Percentiles rank a stretch among this genome's conserved stretches.
These are phyloP conservation scores for Agrocybe praecox DNA, from an alignment of 768 basidiomycete species.

Conservation along the genomic window DNA sequence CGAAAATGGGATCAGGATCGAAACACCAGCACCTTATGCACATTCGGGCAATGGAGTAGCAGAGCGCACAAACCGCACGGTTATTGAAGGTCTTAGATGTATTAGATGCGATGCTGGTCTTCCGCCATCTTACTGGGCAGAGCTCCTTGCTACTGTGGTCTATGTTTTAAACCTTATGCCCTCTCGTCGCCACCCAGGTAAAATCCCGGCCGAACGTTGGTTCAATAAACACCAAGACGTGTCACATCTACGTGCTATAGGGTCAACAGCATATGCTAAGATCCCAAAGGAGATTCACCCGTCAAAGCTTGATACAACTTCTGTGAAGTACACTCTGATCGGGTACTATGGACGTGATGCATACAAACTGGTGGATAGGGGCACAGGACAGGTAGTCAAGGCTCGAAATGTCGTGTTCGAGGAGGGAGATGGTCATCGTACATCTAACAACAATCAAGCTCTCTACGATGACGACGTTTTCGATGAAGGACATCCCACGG, in stretches of 20 bases:
- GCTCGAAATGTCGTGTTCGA: constrained; percentile 15
- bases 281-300: constrained; percentile 10
- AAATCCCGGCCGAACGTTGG: constrained; percentile 4
- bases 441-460: constrained; percentile 2
- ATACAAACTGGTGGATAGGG: constrained; percentile 12
- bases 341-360: constrained; percentile 9
- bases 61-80: constrained; percentile 4
- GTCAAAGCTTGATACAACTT: constrained; percentile 6
- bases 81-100: constrained; percentile 1
- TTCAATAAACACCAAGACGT: constrained; percentile 5
- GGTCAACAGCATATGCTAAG: constrained; percentile 7
- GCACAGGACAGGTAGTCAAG: constrained; percentile 11
- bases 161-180: constrained; percentile 2
- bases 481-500: background rate
- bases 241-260: constrained; percentile 1
- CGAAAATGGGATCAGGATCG: constrained; percentile 9
- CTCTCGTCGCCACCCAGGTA: constrained; percentile 2
- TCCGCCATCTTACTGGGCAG: constrained; percentile 7
- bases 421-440: constrained; percentile 16
- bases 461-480: constrained; percentile 1
- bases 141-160: constrained; percentile 1
- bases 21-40: constrained; percentile 11
- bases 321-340: constrained; percentile 7
- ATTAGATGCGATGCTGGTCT: constrained; percentile 1
- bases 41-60: constrained; percentile 11